A percentile compares a stretch with the other conserved stretches of the same genome.
These are phyloP conservation scores for Metschnikowia rubicola DNA, from an alignment of 805 yeast species.

Conservation along the genomic window DNA sequence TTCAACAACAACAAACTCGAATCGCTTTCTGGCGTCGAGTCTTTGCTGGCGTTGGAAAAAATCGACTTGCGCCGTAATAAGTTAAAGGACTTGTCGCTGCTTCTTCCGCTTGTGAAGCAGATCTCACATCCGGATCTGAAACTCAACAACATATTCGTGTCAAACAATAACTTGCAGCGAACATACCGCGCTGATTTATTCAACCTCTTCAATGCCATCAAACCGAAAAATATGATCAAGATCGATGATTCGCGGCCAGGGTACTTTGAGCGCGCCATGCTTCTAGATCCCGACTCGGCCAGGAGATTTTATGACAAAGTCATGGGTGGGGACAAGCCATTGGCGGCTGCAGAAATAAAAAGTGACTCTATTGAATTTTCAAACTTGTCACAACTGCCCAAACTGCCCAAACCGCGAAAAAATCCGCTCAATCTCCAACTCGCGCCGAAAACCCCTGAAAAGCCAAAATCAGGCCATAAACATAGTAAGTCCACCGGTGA, in stretches of 20 bases:
- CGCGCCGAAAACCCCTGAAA: slow-evolving; percentile 2
- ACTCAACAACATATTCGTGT: slow-evolving; percentile 39
- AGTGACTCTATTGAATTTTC: too few species aligned
- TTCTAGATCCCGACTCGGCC: slow-evolving; percentile 49
- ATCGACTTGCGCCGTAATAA: slow-evolving; percentile 51
- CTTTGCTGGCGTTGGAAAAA: slow-evolving; percentile 42
- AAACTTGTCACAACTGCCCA: not conserved
- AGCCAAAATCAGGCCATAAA: not conserved
- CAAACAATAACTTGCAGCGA: slow-evolving; percentile 43
- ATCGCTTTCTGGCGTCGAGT: slow-evolving; percentile 44
- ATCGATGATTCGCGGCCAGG: slow-evolving; percentile 63
- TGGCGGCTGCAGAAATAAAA: not conserved
- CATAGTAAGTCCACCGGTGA: slow-evolving; percentile 16
- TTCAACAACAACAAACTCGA: slow-evolving; percentile 47
- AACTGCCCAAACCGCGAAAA: not conserved
- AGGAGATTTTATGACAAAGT: slow-evolving; percentile 40
- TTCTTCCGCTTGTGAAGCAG: slow-evolving; percentile 36
- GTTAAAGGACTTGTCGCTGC: slow-evolving; percentile 30
- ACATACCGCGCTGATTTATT: slow-evolving; percentile 52
- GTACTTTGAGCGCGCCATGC: slow-evolving; percentile 53
- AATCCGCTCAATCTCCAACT: slow-evolving; percentile 7
- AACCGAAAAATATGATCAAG: slow-evolving; percentile 43
- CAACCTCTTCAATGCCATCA: slow-evolving; percentile 53
- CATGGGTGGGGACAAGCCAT: slow-evolving; percentile 13
- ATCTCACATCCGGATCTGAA: slow-evolving; percentile 28